phyloP scores from a whole-genome alignment of 2,329 filamentous ascomycete genomes.

The Fusarium chuoi region DNA sequence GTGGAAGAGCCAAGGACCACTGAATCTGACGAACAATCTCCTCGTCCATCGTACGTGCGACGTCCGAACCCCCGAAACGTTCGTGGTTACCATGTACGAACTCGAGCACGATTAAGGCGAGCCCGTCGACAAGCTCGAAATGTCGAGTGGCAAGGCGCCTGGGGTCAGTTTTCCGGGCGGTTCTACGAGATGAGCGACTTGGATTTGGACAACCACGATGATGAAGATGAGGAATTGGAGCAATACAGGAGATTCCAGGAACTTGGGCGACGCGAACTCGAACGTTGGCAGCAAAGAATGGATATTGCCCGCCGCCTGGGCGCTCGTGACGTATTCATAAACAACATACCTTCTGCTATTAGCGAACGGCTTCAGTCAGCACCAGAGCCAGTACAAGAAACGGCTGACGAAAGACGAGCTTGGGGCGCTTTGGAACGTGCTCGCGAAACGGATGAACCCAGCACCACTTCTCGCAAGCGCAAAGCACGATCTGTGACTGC shows the following conservation, averaged over 20 bases:
- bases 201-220: conserved; percentile 55
- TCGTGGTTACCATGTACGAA: conserved; percentile 58
- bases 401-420: conserved; percentile 81
- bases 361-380: conserved; percentile 70
- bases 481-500: conserved; percentile 76
- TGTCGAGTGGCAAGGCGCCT: conserved; percentile 89
- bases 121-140: conserved; percentile 72
- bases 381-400: conserved; percentile 70
- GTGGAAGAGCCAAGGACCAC: conserved; percentile 46
- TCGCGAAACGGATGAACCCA: conserved; percentile 71
- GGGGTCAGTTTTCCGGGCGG: conserved; percentile 71
- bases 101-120: conserved; percentile 66
- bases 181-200: conserved; percentile 67
- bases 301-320: conserved; percentile 84
- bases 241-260: conserved; percentile 65
- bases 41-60: conserved; percentile 44
- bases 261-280: conserved; percentile 68
- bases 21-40: conserved; percentile 50
- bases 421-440: conserved; percentile 94
- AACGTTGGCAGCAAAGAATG: conserved; percentile 85
- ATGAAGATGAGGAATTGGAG: conserved; percentile 77
- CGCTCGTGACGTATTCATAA: conserved; percentile 76
- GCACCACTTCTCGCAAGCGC: conserved; percentile 73
- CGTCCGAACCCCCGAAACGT: conserved; percentile 48
- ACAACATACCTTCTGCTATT: conserved; percentile 66